These are phyloP conservation scores for Cryptosporidium sp. DNA, from an alignment of 169 alveolate genomes.

Conservation along the genomic window DNA sequence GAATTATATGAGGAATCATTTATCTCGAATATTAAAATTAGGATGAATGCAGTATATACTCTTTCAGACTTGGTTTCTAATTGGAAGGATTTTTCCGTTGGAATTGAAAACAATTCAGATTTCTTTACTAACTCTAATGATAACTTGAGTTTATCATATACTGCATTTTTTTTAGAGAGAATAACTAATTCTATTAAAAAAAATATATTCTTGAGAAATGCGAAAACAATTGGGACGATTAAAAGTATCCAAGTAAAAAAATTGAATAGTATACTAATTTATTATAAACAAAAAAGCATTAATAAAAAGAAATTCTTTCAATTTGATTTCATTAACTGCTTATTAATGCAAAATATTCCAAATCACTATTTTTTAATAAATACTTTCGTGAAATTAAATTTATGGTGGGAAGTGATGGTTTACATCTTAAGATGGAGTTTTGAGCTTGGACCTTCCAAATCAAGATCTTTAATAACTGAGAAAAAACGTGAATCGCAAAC, in stretches of 20 bases:
- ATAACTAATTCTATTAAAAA: constrained; percentile 18
- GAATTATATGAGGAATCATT: not conserved
- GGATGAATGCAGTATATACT: not conserved
- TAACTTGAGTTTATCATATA: not conserved
- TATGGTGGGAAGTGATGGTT: constrained; percentile 74
- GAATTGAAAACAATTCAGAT: constrained; percentile 1
- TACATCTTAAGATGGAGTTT: constrained; percentile 67
- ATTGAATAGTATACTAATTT: not conserved
- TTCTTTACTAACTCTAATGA: constrained; percentile 2
- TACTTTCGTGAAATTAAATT: constrained; percentile 48
- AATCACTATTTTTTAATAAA: constrained; percentile 41
- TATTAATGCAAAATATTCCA: constrained; percentile 7
- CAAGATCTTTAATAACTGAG: constrained; percentile 32
- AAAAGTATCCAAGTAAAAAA: not conserved
- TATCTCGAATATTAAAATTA: constrained; percentile 2
- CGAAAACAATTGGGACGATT: not conserved
- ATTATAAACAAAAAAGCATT: not conserved
- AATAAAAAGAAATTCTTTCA: not conserved
- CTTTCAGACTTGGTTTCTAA: not conserved
- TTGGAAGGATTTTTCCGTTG: constrained; percentile 2
- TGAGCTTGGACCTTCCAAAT: constrained; percentile 33
- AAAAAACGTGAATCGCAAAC: not conserved
- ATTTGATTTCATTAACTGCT: constrained; percentile 1
- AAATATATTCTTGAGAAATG: not conserved
- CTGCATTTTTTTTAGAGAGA: constrained; percentile 26